Evolutionary conservation across 768 basidiomycete species (phyloP).

Genomic region (Pulveroboletus sp.): DNA sequence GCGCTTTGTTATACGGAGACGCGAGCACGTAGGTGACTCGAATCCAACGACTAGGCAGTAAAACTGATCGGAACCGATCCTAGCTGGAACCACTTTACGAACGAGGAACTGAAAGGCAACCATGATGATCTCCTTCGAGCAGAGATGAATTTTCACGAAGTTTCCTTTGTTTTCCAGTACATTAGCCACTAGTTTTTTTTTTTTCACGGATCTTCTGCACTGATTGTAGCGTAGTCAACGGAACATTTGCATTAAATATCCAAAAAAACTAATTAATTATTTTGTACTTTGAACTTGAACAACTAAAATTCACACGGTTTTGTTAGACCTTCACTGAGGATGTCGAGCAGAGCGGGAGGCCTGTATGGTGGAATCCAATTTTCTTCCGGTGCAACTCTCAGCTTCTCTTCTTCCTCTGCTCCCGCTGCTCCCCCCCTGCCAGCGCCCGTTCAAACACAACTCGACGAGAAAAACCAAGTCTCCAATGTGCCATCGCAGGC

Average conservation of each 20-base stretch:
- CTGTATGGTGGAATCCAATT: slow-evolving; percentile 88
- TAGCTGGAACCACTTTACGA: slow-evolving; percentile 98
- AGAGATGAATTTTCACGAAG: slow-evolving; percentile 77
- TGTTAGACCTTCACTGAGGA: slow-evolving; percentile 34
- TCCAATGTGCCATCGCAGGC: slow-evolving; percentile 18
- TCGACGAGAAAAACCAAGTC: slow-evolving; percentile 18
- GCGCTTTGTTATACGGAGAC: slow-evolving; percentile 91
- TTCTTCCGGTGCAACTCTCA: slow-evolving; percentile 61
- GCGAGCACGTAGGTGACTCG: slow-evolving; percentile 82
- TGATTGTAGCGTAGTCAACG: too few relatives aligned
- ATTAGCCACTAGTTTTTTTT: slow-evolving; percentile 70
- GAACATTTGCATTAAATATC: neutral
- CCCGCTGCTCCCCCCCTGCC: slow-evolving; percentile 23
- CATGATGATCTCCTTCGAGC: slow-evolving; percentile 95
- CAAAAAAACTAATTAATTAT: neutral
- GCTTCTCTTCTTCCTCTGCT: slow-evolving; percentile 40
- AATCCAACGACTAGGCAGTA: neutral
- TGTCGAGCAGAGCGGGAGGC: slow-evolving; percentile 80
- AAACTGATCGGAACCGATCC: slow-evolving; percentile 1
- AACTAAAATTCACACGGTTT: slow-evolving; percentile 15
- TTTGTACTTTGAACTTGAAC: neutral
- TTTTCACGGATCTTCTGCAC: too few relatives aligned
- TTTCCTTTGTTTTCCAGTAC: slow-evolving; percentile 97
- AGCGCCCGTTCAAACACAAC: slow-evolving; percentile 18
- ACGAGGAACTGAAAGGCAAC: slow-evolving; percentile 80